phyloP scores from a whole-genome alignment of 2,329 filamentous ascomycete genomes.

The Aspergillus brasiliensis region DNA sequence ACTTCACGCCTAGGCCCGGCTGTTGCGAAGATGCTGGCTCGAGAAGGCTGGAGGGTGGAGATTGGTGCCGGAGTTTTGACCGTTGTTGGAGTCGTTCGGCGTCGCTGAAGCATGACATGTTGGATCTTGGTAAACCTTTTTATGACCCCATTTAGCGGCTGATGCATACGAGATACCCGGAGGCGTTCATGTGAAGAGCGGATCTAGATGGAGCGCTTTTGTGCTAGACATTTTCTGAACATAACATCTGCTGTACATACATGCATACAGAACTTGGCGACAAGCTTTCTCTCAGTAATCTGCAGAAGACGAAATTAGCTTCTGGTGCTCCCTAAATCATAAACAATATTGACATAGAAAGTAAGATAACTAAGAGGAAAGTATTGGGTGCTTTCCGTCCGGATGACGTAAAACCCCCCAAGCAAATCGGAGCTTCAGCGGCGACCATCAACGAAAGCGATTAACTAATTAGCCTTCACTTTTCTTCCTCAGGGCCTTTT shows the following conservation, averaged over 20 bases:
- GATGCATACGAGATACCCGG: constrained; percentile 21
- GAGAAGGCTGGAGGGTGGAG: constrained; percentile 82
- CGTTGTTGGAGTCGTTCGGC: constrained; percentile 61
- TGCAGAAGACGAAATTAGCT: background rate
- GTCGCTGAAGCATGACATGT: constrained; percentile 19
- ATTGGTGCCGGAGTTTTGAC: constrained; percentile 70
- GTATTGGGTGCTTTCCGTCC: background rate
- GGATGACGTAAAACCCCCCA: constrained; percentile 8
- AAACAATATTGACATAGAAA: background rate
- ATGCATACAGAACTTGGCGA: background rate
- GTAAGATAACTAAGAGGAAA: background rate
- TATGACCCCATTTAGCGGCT: background rate
- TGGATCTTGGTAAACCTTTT: background rate
- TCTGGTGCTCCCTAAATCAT: background rate
- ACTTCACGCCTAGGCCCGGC: constrained; percentile 75
- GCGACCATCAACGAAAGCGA: background rate
- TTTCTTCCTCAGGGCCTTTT: background rate
- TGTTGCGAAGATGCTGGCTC: constrained; percentile 73
- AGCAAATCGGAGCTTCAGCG: constrained; percentile 2
- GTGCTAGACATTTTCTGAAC: background rate
- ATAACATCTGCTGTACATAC: background rate
- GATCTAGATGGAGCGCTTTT: background rate
- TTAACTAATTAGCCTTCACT: background rate
- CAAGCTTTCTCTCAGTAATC: background rate
- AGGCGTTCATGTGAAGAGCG: background rate